Evolutionary conservation across 1,139 yeast species (phyloP), one percentile per base, ranked within the genome.

Genomic region (Suhomyces yuchorum): DNA sequence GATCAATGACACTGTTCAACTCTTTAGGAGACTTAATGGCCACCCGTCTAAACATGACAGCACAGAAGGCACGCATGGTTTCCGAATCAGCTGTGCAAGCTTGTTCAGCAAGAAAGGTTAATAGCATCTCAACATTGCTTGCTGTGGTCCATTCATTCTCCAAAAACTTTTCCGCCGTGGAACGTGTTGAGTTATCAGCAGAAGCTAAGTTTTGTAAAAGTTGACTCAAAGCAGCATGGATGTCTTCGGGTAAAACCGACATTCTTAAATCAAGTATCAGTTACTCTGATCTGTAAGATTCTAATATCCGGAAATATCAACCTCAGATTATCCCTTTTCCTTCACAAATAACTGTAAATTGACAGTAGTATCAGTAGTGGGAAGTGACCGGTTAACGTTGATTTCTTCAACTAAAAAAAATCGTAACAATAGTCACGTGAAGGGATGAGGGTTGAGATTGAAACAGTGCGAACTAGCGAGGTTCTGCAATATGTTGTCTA

Each of bases 41-140:
- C 53, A 90, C 80, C 60, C 97, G 82, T 67, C 99, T 81, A 63
- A 93, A 89, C 53, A 93, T 71, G 28, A 93, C 97, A 2, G 98
- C 96, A 15, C 92, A 74, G 63, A 89, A 88, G 0, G 91, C 78
- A 52, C 80, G 70, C 39, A 77, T 70, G 22, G 76, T 72, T 44
- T 82, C 86, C 49, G 73, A 73, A 3, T 77, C 73, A 12, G 91
- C 86, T 12, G 67, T 66, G 17, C 84, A 75, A 1, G 96, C 84
- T 60, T 87, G 95, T 61, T 87, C 90, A 2, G 97, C 93, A 47
- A 93, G 77, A 54, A 90, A 95, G 1, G 85, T 75, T 52, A 93
- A 75, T 45, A 93, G 72, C 55, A 85, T 67, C 58, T 85, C 91
- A 35, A 87, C 84, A 52, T 79, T 82, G 18, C 78, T 81, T 37